Evolutionary conservation across 805 yeast species (phyloP).

Genomic region (Ogataea methanolica): DNA sequence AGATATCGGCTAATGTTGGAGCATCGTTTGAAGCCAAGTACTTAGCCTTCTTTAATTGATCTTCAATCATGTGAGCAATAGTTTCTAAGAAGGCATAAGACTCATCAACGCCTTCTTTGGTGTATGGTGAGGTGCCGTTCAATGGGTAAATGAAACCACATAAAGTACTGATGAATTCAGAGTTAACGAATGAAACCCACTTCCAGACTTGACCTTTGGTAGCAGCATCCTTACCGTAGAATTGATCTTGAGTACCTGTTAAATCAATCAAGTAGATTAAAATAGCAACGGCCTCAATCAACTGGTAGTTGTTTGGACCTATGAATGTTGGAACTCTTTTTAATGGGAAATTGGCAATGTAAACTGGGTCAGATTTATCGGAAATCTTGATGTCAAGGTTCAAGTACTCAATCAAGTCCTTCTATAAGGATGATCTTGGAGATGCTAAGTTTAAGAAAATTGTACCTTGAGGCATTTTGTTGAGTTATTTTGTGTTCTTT

Average conservation of each 20-base stretch:
- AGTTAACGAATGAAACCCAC: constrained; percentile 74
- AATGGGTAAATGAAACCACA: constrained; percentile 53
- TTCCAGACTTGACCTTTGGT: constrained; percentile 61
- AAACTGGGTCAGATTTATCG: constrained; percentile 37
- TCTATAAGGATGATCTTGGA: constrained; percentile 33
- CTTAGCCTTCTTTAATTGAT: constrained; percentile 32
- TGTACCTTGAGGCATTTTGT: constrained; percentile 7
- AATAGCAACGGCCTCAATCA: constrained; percentile 63
- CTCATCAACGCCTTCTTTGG: constrained; percentile 43
- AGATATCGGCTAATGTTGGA: constrained; percentile 34
- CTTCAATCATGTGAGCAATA: constrained; percentile 22
- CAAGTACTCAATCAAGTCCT: constrained; percentile 49
- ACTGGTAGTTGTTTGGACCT: constrained; percentile 61
- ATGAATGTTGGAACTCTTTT: constrained; percentile 57
- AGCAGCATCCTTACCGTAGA: constrained; percentile 51
- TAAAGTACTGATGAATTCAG: constrained; percentile 48
- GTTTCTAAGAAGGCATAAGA: constrained; percentile 7
- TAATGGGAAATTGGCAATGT: constrained; percentile 53
- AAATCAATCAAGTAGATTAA: constrained; percentile 38
- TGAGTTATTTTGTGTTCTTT: background rate
- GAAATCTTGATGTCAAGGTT: constrained; percentile 50
- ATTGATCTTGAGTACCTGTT: constrained; percentile 35
- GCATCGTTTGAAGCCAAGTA: constrained; percentile 33
- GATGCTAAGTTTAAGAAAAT: constrained; percentile 13
- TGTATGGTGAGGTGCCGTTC: constrained; percentile 58